Conservation (phyloP, 306 rosid genomes). For the Pterocarpus santalinus region DNA sequence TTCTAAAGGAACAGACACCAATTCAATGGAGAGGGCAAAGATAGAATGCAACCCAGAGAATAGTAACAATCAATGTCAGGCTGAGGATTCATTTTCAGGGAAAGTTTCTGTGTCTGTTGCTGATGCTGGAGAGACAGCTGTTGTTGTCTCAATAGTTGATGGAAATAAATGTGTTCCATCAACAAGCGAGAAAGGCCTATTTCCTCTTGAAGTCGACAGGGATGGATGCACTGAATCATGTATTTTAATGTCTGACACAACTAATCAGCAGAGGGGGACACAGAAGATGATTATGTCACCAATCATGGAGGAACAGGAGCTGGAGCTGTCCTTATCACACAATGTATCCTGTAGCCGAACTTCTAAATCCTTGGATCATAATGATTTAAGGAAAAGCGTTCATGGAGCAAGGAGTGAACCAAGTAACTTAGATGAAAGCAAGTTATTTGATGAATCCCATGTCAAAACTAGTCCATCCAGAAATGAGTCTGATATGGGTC, state of each 20-base stretch:
- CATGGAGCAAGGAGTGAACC: slow-evolving; percentile 55
- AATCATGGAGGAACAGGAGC: slow-evolving; percentile 56
- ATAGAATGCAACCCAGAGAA: slow-evolving; percentile 51
- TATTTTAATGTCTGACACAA: slow-evolving; percentile 52
- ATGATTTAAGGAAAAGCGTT: slow-evolving; percentile 53
- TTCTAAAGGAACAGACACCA: slow-evolving; percentile 56
- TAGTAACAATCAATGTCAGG: slow-evolving; percentile 50
- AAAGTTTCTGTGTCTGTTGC: slow-evolving; percentile 86
- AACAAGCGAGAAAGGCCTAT: slow-evolving; percentile 52
- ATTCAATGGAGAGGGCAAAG: slow-evolving; percentile 49
- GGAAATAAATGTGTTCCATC: slow-evolving; percentile 54
- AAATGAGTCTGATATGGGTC: slow-evolving; percentile 68
- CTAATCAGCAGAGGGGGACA: slow-evolving; percentile 49
- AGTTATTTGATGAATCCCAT: slow-evolving; percentile 54
- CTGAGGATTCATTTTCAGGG: slow-evolving; percentile 63
- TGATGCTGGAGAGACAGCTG: slow-evolving; percentile 93
- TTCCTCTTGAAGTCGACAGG: slow-evolving; percentile 60
- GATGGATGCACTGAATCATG: slow-evolving; percentile 59
- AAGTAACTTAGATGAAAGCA: slow-evolving; percentile 52
- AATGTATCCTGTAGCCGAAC: slow-evolving; percentile 56
- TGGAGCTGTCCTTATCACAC: slow-evolving; percentile 70
- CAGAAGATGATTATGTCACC: slow-evolving; percentile 53
- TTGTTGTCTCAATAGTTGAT: slow-evolving; percentile 90
- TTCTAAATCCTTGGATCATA: slow-evolving; percentile 55
- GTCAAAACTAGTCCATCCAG: slow-evolving; percentile 51